These are phyloP conservation scores for Cladophialophora carrionii DNA, from an alignment of 2,329 filamentous ascomycete genomes.

Conservation along the genomic window DNA sequence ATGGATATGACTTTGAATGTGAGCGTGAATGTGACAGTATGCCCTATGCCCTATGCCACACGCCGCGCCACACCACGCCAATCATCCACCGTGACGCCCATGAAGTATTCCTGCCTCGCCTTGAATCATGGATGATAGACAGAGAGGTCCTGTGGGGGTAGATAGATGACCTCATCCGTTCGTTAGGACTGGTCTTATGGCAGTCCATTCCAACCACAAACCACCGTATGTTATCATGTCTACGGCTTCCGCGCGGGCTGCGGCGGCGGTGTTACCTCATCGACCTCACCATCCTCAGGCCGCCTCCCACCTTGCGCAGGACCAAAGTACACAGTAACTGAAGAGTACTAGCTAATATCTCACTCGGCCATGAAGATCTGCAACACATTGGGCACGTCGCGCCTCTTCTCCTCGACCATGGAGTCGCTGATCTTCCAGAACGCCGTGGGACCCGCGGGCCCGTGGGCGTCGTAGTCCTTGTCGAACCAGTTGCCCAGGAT, in stretches of 20 bases:
- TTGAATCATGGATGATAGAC: neutral
- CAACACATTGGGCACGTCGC: constrained; percentile 10
- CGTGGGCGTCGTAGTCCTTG: constrained; percentile 69
- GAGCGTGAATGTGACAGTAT: neutral
- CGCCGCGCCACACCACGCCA: neutral
- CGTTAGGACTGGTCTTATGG: too few species aligned
- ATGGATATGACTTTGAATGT: too few species aligned
- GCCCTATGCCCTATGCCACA: neutral
- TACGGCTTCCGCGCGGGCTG: too few species aligned
- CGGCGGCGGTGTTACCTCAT: too few species aligned
- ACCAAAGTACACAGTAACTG: too few species aligned
- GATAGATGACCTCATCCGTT: neutral
- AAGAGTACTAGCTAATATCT: too few species aligned
- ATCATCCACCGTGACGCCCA: neutral
- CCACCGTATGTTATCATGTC: neutral
- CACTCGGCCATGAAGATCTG: constrained; percentile 23
- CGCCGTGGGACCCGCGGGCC: constrained; percentile 72
- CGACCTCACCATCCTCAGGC: too few species aligned
- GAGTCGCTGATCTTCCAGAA: constrained; percentile 74
- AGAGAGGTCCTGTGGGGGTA: too few species aligned
- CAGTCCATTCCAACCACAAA: neutral
- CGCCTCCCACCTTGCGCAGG: too few species aligned
- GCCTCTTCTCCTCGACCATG: constrained; percentile 38
- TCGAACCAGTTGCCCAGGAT: constrained; percentile 80
- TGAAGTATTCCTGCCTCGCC: neutral